These are phyloP conservation scores for Monosporascus cannonballus DNA, from an alignment of 2,329 filamentous ascomycete genomes.

Conservation along the genomic window DNA sequence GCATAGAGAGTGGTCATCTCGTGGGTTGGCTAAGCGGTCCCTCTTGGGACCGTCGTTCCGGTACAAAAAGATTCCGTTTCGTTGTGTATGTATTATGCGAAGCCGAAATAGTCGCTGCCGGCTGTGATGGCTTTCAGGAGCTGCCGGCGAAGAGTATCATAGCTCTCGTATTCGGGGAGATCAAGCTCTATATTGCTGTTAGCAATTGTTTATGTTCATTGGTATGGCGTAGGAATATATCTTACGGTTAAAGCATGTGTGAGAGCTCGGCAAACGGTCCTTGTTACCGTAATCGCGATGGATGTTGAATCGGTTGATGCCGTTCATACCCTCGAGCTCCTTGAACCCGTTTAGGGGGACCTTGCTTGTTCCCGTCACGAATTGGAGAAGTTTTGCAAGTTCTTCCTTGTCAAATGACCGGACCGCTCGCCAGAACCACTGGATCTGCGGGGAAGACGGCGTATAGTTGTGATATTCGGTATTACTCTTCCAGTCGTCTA, in stretches of 20 bases:
- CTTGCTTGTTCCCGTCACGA: conserved; percentile 97
- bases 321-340: conserved; percentile 98
- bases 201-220: conserved; percentile 21
- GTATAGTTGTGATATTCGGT: conserved; percentile 98
- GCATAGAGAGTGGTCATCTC: conserved; percentile 5
- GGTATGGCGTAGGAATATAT: conserved; percentile 22
- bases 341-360: conserved; percentile 98
- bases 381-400: conserved; percentile 91
- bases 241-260: conserved; percentile 99
- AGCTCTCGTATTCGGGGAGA: conserved; percentile 95
- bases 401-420: conserved; percentile 99
- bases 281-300: conserved; percentile 97
- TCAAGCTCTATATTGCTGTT: conserved; percentile 69
- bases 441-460: conserved; percentile 88
- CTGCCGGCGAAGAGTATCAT: conserved; percentile 81
- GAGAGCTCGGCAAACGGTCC: conserved; percentile 88
- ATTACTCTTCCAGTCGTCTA: conserved; percentile 99
- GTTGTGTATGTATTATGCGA: conserved; percentile 57
- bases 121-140: conserved; percentile 95
- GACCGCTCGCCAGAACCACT: conserved; percentile 99
- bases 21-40: conserved; percentile 6
- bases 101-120: conserved; percentile 95
- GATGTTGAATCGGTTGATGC: conserved; percentile 96
- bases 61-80: conserved; percentile 8
- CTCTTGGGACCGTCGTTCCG: conserved; percentile 7